Evolutionary conservation across 192 early-diverging fungal species (phyloP), one percentile per base, ranked within the genome.

Genomic region (Coemansia sp.): DNA sequence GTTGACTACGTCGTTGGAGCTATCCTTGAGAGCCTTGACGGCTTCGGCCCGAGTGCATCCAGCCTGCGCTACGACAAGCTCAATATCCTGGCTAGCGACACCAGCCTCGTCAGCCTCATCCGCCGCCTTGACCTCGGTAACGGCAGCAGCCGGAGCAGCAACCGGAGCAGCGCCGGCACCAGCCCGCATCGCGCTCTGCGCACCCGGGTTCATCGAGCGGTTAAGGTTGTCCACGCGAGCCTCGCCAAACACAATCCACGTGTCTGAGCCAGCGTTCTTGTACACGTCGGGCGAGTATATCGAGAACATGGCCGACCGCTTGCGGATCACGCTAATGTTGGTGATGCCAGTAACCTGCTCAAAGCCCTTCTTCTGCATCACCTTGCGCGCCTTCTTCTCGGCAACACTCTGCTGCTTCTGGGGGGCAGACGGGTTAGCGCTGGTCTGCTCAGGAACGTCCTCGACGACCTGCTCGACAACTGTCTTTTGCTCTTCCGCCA

Each of bases 381-480:
- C 94, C 90, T 98, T 97, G 75, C 97, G 89, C 54, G 96, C 95
- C 91, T 98, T 97, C 84, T 89, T 90, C 85, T 98, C 95, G 64
- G 87, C 86, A 60, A 90, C 90, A 83, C 85, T 88, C 82, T 92
- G 91, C 69, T 75, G 75, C 62, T 68, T 77, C 65, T 67, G 65
- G 54, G 66, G 21, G 7, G 37, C 57, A 21, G 65, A 15, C 32
- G 60, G 69, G 70, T 48, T 70, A 64, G 60, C 57, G 63, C 60
- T 23, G 32, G 55, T 10, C 71, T 73, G 55, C 66, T 68, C 72
- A 22, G 62, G 54, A 15, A 64, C 65, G 47, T 79, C 72, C 72
- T 79, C 67, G 19, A 65, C 73, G 64, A 68, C 66, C 59, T 78
- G 47, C 70, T 78, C 75, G 39, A 49, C 65, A 29, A 54, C 63